Percentiles rank a stretch among this genome's conserved stretches.
phyloP scores from a whole-genome alignment of 345 rosid genomes.

The Populus simonii region DNA sequence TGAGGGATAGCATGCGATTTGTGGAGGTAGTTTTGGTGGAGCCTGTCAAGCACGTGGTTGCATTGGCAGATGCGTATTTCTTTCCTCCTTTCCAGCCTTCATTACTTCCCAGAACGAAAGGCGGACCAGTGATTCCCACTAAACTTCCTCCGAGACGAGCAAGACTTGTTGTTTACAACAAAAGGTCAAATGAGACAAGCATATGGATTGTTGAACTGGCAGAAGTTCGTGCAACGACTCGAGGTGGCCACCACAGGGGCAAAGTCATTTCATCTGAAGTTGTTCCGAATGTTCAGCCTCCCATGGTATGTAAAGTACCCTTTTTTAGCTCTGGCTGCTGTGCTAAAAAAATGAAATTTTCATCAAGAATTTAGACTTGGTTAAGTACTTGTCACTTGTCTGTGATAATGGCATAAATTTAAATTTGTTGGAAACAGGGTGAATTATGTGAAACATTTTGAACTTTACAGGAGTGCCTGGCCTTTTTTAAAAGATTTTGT shows the following conservation, averaged over 20 bases:
- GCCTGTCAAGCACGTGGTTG: constrained; percentile 77
- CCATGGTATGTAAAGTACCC: constrained; percentile 48
- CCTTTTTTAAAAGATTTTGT: not conserved
- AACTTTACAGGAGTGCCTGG: no score
- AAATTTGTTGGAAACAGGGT: no score
- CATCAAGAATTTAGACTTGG: not conserved
- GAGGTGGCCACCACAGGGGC: constrained; percentile 96
- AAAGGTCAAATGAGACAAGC: constrained; percentile 80
- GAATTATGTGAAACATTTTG: no score
- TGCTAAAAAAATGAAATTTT: not conserved
- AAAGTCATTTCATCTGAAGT: constrained; percentile 72
- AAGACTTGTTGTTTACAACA: constrained; percentile 76
- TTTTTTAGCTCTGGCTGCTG: not conserved
- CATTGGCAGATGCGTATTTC: constrained; percentile 90
- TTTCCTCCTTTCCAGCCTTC: constrained; percentile 97
- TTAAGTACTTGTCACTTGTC: not conserved
- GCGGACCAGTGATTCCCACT: constrained; percentile 77
- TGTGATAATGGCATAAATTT: not conserved
- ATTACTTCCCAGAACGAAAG: constrained; percentile 76
- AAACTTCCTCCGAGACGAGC: constrained; percentile 90
- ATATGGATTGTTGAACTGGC: constrained; percentile 77
- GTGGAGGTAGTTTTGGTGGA: constrained; percentile 78
- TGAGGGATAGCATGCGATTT: constrained; percentile 89
- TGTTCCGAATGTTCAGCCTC: constrained; percentile 85
- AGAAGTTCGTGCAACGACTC: constrained; percentile 83